These are phyloP conservation scores for Crepidotus variabilis DNA, from an alignment of 768 basidiomycete genomes.

Conservation along the genomic window DNA sequence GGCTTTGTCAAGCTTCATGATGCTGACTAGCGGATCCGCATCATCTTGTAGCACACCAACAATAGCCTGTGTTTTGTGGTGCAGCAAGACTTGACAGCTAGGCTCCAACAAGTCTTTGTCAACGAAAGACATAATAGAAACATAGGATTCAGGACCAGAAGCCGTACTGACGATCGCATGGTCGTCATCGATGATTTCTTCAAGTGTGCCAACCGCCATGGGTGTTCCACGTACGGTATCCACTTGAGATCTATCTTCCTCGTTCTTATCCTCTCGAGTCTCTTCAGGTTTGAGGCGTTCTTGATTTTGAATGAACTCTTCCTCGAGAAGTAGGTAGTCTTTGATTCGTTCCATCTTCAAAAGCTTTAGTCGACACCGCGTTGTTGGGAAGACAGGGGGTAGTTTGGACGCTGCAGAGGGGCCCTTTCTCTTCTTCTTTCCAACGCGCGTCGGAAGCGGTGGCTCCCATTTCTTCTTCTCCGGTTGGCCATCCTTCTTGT, in stretches of 20 bases:
- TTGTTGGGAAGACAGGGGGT: constrained; percentile 90
- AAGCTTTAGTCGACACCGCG: constrained; percentile 90
- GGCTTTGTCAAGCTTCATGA: constrained; percentile 99
- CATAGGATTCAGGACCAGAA: constrained; percentile 94
- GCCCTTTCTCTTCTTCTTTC: constrained; percentile 96
- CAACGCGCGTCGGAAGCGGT: constrained; percentile 92
- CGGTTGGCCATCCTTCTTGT: constrained; percentile 50
- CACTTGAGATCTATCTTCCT: constrained; percentile 89
- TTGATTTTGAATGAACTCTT: constrained; percentile 92
- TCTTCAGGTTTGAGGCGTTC: constrained; percentile 86
- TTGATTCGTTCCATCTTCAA: constrained; percentile 98
- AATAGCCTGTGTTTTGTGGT: constrained; percentile 94
- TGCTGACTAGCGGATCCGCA: constrained; percentile 91
- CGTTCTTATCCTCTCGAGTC: constrained; percentile 90
- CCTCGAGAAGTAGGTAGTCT: constrained; percentile 93
- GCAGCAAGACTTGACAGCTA: constrained; percentile 89
- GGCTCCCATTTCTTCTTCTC: constrained; percentile 98
- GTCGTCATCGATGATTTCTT: constrained; percentile 97
- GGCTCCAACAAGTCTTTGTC: constrained; percentile 98
- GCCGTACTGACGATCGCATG: constrained; percentile 98
- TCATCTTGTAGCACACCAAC: constrained; percentile 97
- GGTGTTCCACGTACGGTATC: constrained; percentile 94
- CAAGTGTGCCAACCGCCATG: constrained; percentile 97
- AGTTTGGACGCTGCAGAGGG: constrained; percentile 89
- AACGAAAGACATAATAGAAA: constrained; percentile 96